These are phyloP conservation scores for Flaveria robusta DNA, from an alignment of 129 eudicot genomes.

Conservation along the genomic window DNA sequence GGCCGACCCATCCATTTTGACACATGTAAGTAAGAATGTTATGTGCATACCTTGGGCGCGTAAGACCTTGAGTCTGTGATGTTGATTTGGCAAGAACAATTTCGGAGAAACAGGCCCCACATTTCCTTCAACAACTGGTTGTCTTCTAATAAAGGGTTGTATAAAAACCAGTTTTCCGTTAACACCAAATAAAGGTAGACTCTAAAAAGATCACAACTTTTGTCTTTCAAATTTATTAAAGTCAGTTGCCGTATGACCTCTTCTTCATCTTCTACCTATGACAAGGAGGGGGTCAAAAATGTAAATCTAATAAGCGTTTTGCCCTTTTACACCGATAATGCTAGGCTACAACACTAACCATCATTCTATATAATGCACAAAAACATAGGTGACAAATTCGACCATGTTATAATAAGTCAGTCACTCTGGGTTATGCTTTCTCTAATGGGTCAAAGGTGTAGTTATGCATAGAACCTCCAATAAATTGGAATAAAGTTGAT, in stretches of 20 bases:
- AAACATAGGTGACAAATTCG: not conserved
- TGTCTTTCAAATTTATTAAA: constrained; percentile 69
- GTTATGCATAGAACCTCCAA: not conserved
- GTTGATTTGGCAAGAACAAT: constrained; percentile 72
- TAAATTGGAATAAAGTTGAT: not conserved
- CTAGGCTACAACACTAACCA: not conserved
- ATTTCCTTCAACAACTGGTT: constrained; percentile 44
- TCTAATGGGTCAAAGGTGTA: not conserved
- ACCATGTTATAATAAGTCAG: not conserved
- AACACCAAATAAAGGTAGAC: constrained; percentile 63
- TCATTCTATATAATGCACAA: not conserved
- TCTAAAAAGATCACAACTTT: constrained; percentile 70
- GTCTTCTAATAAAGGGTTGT: constrained; percentile 39
- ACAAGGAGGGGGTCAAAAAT: not conserved
- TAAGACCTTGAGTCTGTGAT: constrained; percentile 82
- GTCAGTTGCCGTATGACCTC: constrained; percentile 57
- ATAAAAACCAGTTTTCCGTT: constrained; percentile 76
- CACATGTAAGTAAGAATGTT: constrained; percentile 1
- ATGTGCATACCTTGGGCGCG: constrained; percentile 54
- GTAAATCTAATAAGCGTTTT: not conserved
- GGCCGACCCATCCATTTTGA: not conserved
- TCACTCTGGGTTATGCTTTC: not conserved
- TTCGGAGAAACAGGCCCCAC: constrained; percentile 72
- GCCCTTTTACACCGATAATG: not conserved
- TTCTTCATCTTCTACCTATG: constrained; percentile 58